phyloP scores from a whole-genome alignment of 2,329 filamentous ascomycete genomes.

The Nemania sp. region DNA sequence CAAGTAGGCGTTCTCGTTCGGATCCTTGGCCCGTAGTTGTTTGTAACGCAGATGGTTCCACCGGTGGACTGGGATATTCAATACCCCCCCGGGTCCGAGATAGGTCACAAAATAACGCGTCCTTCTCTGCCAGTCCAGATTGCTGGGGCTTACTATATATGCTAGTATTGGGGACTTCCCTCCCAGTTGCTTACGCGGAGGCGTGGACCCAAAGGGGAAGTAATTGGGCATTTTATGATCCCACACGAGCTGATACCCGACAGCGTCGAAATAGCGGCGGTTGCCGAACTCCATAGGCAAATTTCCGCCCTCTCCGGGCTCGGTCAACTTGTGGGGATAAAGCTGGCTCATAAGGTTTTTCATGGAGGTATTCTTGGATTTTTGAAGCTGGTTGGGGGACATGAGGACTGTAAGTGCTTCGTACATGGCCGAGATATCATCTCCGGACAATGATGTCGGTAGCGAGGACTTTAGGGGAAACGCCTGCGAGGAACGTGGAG shows the following conservation, averaged over 20 bases:
- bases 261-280: too few species aligned
- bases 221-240: too few species aligned
- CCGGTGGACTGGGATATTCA: constrained; percentile 53
- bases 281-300: too few species aligned
- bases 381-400: background rate
- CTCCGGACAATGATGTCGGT: constrained; percentile 48
- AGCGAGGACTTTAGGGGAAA: constrained; percentile 38
- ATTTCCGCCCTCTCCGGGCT: too few species aligned
- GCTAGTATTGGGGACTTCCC: too few species aligned
- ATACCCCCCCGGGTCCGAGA: constrained; percentile 41
- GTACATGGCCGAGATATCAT: too few species aligned
- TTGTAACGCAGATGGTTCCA: constrained; percentile 54
- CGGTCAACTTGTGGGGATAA: constrained; percentile 29
- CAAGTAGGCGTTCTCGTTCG: constrained; percentile 57
- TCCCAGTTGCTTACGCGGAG: too few species aligned
- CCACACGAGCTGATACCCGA: too few species aligned
- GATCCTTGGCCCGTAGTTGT: constrained; percentile 51
- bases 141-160: too few species aligned
- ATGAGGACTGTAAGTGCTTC: constrained; percentile 27
- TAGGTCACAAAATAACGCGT: too few species aligned
- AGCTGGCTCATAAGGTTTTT: background rate
- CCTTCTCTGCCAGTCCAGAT: too few species aligned
- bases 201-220: too few species aligned
- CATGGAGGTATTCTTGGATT: background rate
- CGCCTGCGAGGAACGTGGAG: constrained; percentile 36